Base-by-base conservation (phyloP, 1,139 yeast species). In the Arxiozyma telluris region DNA sequence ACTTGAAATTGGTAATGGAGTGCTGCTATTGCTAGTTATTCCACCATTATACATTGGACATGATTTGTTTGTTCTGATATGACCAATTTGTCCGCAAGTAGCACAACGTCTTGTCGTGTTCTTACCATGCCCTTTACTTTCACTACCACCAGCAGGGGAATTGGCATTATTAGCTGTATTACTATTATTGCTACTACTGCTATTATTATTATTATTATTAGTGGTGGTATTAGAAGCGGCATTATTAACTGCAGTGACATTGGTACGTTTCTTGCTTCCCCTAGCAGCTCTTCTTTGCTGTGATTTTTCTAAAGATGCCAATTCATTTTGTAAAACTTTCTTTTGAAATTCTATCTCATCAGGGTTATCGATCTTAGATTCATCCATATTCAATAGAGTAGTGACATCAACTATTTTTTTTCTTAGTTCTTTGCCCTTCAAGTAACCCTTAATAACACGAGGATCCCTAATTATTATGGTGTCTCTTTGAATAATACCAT, bases 21-120 rank as follows among this genome's bases (percentile, higher is more conserved):
- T 34, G 30, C 25, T 42, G 21, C 25, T 43, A 20, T 42, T 44
- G 23, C 42, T 41, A 17, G 41, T 30, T 11, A 42, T 42, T 22
- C 38, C 30, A 42, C 47, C 81, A 56, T 77, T 77, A 61, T 82
- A 91, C 77, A 90, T 76, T n/a, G 98, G 98, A 71, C 98, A 91
- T 0, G 88, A 73, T 53, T 81, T 76, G 69, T 89, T 90, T 11
- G 98, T 91, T 65, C 95, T 78, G 59, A 91, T 93, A 69, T 93
- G 98, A 0, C 98, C 98, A 62, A 87, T 79, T 3, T 93, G 95
- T 30, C 98, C 98, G 76, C 98, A 93, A 1, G 95, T 86, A 5
- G 95, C 90, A 73, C 98, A 93, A 64, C 89, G 80, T 66, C 98
- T 76, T 8, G 87, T 84, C 1, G 87, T 87, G 54, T 90, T 82